Evolutionary conservation across 2,329 filamentous ascomycete genomes (phyloP).

Genomic region (Cercospora beticola): DNA sequence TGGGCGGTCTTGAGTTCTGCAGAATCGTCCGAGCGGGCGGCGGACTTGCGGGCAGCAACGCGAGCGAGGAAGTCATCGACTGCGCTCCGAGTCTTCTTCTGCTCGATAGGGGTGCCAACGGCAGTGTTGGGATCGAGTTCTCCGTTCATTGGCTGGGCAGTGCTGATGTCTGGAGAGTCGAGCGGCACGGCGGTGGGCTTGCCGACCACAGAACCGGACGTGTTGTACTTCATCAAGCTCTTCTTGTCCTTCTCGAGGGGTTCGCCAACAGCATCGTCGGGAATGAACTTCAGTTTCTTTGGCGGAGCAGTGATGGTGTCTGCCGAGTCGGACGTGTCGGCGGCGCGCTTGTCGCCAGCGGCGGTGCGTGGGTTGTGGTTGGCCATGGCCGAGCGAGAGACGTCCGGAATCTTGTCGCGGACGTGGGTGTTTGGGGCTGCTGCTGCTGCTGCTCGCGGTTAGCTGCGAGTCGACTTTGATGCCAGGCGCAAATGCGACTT

Average conservation of each 20-base stretch:
- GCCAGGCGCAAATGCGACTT: not conserved
- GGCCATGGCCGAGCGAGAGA: not conserved
- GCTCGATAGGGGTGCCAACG: too few species aligned
- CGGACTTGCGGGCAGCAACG: too few species aligned
- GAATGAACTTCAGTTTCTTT: not conserved
- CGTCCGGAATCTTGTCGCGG: not conserved
- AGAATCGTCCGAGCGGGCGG: too few species aligned
- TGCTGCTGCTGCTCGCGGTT: not conserved
- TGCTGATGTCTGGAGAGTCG: too few species aligned
- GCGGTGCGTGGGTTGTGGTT: not conserved
- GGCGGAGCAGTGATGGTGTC: not conserved
- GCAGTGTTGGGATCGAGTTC: too few species aligned
- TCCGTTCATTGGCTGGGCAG: too few species aligned
- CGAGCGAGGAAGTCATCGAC: too few species aligned
- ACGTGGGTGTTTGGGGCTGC: not conserved
- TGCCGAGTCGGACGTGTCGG: not conserved
- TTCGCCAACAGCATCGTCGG: not conserved
- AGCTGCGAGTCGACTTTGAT: not conserved
- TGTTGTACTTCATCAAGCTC: not conserved
- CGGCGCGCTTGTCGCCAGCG: not conserved
- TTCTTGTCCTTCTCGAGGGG: not conserved
- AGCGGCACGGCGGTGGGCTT: too few species aligned
- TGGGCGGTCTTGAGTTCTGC: too few species aligned
- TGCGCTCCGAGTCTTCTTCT: too few species aligned
- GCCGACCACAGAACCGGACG: too few species aligned